Evolutionary conservation across 257 asterid genomes (phyloP), one percentile per base, ranked within the genome.

Genomic region (Solanum appendiculatum): DNA sequence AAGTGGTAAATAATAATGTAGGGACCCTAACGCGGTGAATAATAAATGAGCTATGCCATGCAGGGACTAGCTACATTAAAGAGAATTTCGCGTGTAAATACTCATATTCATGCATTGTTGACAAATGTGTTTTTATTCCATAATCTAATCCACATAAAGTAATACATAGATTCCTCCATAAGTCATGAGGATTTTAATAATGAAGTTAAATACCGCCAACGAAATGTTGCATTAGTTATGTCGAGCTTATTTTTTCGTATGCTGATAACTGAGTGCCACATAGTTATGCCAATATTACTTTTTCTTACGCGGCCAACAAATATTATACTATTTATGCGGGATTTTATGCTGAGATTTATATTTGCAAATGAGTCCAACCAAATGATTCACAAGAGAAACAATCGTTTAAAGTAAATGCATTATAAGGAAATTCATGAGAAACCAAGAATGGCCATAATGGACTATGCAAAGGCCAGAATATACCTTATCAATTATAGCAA

Each of bases 401-500:
- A 21, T 73, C 82, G 11, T 66, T 73, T 36, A 20, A 36, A 36
- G 31, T 73, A 73, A 72, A 73, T 4, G 82, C 9, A 36, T 9
- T 10, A 37, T 10, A 37, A 34, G 51, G 46, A 36, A 73, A 73
- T 34, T 70, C 78, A 70, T 37, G 25, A 70, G 78, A 70, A 33
- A 33, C 5, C 44, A 70, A 33, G 78, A 3, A 73, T 39, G 42
- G 42, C 9, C 42, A 39, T 39, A 6, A 39, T 34, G 36, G 36
- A 34, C 36, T 34, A 34, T 34, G 36, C 36, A 34, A 34, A 34
- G 80, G 42, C 42, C 42, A 72, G 80, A 34, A 87, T 85, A 81
- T 86, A 96, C 99, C 98, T 96, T 98, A 87, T 95, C n/a, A 77
- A 96, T 92, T 10, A 94, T 84, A 89, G 96, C 95, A 86, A 96